Base-by-base conservation (phyloP, 2,329 filamentous ascomycete species). In the Alternaria solani region DNA sequence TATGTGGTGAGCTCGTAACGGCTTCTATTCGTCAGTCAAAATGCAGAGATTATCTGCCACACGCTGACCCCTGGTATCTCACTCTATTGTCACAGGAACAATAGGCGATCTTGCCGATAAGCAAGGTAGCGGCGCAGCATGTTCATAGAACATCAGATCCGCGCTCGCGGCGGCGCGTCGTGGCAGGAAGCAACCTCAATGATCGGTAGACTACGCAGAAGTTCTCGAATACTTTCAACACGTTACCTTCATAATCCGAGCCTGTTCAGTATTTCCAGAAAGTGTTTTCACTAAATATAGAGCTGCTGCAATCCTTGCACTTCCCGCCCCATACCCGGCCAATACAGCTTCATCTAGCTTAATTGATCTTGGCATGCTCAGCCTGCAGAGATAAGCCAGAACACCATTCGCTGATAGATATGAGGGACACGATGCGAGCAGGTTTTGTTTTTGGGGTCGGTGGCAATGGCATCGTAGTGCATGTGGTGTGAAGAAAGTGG, bases 271-370 rank as follows among this genome's bases (percentile, higher is more conserved):
- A 18, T 36, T 18, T 9, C 11, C 4, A 20, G n/a, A 20, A 53
- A 34, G 7, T 38, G 32, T 23, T 8, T 32, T 57, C 25, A 23
- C 30, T 53, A 53, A 26, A 32, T 53, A 52, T 57, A 38, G 30
- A 57, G 11, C 32, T 42, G n/a, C 23, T 36, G 41, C 25, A 26
- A 39, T 20, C 39, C 48, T 48, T 32, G 30, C 55, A 57, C 47
- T 53, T 57, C 39, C 47, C 41, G 55, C 55, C 47, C 55, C 47
- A 53, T 57, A 23, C 30, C 46, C 55, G 55, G 48, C 32, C 41
- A 38, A 46, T 28, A 32, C 48, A 57, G 30, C 55, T 57, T 46
- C 47, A 53, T 52, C 25, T 44, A 48, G 55, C 39, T 28, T 26
- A 18, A 34, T 28, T 16, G 26, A 30, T 32, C 30, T 46, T 52